Percentiles rank a stretch among this genome's conserved stretches.
phyloP scores from a whole-genome alignment of 2,329 filamentous ascomycete species.

The Neofusicoccum sp. region DNA sequence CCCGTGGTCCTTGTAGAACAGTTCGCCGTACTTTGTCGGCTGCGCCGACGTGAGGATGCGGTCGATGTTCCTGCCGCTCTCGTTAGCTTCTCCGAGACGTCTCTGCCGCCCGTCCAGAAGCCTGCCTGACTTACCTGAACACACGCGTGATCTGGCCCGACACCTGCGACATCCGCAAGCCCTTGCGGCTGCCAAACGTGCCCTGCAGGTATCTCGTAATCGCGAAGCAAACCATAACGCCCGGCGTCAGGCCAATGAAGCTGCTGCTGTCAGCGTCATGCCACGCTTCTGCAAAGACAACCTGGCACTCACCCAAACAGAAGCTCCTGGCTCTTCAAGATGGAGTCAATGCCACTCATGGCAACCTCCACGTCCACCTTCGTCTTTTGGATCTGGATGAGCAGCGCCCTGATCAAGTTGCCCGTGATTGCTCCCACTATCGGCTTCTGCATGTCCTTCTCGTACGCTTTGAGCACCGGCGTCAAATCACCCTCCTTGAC shows the following conservation, averaged over 20 bases:
- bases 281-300: neutral
- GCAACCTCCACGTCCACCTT: conserved; percentile 98
- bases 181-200: conserved; percentile 68
- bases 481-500: conserved; percentile 92
- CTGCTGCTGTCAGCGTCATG: conserved; percentile 38
- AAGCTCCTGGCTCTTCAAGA: conserved; percentile 93
- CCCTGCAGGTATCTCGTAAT: conserved; percentile 68
- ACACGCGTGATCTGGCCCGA: conserved; percentile 13
- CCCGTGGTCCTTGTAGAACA: conserved; percentile 91
- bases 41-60: conserved; percentile 54
- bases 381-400: conserved; percentile 98
- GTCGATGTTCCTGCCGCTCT: conserved; percentile 66
- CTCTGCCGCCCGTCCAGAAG: neutral
- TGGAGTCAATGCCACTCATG: conserved; percentile 89
- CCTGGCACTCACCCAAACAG: conserved; percentile 66
- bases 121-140: conserved; percentile 22
- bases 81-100: conserved; percentile 9
- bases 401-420: conserved; percentile 81
- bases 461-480: conserved; percentile 85
- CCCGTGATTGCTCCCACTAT: conserved; percentile 80
- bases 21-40: conserved; percentile 69
- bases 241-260: conserved; percentile 92
- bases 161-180: conserved; percentile 71
- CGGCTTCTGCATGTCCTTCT: conserved; percentile 79
- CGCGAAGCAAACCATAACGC: conserved; percentile 82